phyloP scores from a whole-genome alignment of 768 basidiomycete genomes.

The Lactarius hatsudake region DNA sequence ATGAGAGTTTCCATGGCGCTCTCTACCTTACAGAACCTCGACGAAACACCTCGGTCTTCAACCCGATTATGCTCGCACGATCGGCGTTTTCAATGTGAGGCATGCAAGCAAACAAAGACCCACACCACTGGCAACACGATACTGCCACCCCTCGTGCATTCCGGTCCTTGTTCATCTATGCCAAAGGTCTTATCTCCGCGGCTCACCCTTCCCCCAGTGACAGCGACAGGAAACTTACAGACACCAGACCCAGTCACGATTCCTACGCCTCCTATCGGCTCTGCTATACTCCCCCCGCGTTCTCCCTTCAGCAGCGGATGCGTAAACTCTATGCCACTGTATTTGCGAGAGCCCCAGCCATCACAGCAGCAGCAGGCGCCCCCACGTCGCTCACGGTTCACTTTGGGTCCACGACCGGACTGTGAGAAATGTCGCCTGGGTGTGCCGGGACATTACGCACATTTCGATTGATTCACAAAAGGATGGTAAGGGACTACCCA shows the following conservation, averaged over 20 bases:
- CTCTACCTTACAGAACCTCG: constrained; percentile 21
- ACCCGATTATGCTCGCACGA: constrained; percentile 21
- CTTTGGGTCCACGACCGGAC: constrained; percentile 70
- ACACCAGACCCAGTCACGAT: constrained; percentile 6
- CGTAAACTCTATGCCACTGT: constrained; percentile 23
- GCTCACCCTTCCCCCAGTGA: not conserved
- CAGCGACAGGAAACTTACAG: not conserved
- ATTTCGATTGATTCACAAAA: constrained; percentile 46
- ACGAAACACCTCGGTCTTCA: constrained; percentile 7
- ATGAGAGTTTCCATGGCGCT: constrained; percentile 2
- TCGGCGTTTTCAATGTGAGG: constrained; percentile 14
- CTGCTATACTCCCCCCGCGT: constrained; percentile 5
- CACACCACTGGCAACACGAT: constrained; percentile 32
- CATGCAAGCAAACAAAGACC: constrained; percentile 21
- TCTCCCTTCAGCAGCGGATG: constrained; percentile 21
- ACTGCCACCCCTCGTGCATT: constrained; percentile 26
- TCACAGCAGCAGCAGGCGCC: constrained; percentile 19
- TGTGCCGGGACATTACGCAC: constrained; percentile 71
- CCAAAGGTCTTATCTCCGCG: not conserved
- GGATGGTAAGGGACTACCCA: not conserved
- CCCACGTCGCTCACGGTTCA: constrained; percentile 48
- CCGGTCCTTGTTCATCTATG: not conserved
- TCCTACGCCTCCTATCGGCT: constrained; percentile 11
- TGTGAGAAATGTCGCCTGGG: constrained; percentile 63
- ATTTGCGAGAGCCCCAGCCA: constrained; percentile 24